These are phyloP conservation scores for Lathyrus aphaca DNA, from an alignment of 306 rosid species.

Conservation along the genomic window DNA sequence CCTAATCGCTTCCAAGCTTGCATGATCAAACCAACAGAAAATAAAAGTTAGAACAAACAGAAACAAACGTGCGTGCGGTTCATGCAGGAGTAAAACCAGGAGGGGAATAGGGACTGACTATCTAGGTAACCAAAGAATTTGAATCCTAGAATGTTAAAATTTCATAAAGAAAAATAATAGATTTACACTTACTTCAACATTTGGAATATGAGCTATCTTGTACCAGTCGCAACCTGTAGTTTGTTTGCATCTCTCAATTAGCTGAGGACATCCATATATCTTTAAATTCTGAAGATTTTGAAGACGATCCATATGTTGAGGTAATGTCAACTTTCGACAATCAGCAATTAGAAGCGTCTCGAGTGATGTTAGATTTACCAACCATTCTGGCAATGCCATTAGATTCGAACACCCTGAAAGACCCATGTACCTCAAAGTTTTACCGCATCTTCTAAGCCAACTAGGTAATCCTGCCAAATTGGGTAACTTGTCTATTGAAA, in stretches of 20 bases:
- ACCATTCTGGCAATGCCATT: constrained; percentile 38
- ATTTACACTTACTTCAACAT: constrained; percentile 33
- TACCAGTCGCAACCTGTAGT: constrained; percentile 29
- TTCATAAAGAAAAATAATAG: neutral
- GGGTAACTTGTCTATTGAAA: constrained; percentile 29
- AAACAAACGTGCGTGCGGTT: neutral
- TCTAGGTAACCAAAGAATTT: too few relatives aligned
- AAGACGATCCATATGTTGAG: constrained; percentile 21
- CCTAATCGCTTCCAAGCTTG: constrained; percentile 34
- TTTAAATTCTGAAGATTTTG: constrained; percentile 33
- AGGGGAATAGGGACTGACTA: too few relatives aligned
- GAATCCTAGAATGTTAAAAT: too few relatives aligned
- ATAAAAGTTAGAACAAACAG: constrained; percentile 8
- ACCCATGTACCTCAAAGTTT: constrained; percentile 28
- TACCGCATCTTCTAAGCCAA: constrained; percentile 28
- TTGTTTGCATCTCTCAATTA: constrained; percentile 35
- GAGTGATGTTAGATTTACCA: constrained; percentile 34
- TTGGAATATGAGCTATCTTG: constrained; percentile 42
- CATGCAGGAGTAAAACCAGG: neutral
- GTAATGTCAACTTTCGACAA: constrained; percentile 35
- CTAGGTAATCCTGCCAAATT: constrained; percentile 30
- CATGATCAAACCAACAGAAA: constrained; percentile 9
- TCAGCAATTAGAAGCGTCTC: constrained; percentile 38
- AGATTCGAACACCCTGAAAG: constrained; percentile 31
- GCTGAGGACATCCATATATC: constrained; percentile 37